Conservation (phyloP, 805 yeast genomes). For the Myxozyma nipponensis region DNA sequence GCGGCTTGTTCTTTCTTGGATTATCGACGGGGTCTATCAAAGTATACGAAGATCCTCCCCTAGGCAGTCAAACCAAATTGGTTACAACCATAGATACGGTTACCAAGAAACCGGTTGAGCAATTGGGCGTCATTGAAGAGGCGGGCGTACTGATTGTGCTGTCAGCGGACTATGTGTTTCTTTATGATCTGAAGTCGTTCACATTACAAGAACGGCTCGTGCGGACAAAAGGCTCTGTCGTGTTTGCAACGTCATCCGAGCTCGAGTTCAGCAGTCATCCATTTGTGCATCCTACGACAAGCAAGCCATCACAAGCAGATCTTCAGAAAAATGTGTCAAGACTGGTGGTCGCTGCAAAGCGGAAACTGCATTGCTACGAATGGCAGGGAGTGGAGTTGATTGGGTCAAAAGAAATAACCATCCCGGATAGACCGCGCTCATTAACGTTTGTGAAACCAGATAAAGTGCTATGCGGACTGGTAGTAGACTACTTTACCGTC, state of each 20-base stretch:
- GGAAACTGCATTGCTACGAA: conserved; percentile 25
- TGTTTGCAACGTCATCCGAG: conserved; percentile 29
- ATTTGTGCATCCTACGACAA: neutral
- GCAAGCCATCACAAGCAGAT: conserved; percentile 8
- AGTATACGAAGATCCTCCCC: conserved; percentile 27
- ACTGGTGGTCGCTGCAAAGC: conserved; percentile 31
- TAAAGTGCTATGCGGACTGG: conserved; percentile 19
- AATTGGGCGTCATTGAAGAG: conserved; percentile 37
- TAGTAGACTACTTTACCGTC: conserved; percentile 22
- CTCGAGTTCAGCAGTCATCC: conserved; percentile 14
- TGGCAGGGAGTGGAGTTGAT: conserved; percentile 26
- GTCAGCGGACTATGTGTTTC: conserved; percentile 35
- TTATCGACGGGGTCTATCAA: conserved; percentile 32
- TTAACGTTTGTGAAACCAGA: conserved; percentile 20
- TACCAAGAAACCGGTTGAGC: conserved; percentile 33
- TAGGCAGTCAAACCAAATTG: conserved; percentile 13
- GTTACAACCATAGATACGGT: conserved; percentile 25
- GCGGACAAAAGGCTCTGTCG: conserved; percentile 38
- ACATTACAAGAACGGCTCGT: conserved; percentile 35
- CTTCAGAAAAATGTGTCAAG: conserved; percentile 31
- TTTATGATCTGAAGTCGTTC: conserved; percentile 36
- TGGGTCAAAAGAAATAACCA: conserved; percentile 19
- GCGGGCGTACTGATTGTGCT: conserved; percentile 37
- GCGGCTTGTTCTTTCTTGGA: conserved; percentile 33
- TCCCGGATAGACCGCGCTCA: conserved; percentile 23